Conservation (phyloP, 768 basidiomycete genomes). For the Kwoniella europaea region DNA sequence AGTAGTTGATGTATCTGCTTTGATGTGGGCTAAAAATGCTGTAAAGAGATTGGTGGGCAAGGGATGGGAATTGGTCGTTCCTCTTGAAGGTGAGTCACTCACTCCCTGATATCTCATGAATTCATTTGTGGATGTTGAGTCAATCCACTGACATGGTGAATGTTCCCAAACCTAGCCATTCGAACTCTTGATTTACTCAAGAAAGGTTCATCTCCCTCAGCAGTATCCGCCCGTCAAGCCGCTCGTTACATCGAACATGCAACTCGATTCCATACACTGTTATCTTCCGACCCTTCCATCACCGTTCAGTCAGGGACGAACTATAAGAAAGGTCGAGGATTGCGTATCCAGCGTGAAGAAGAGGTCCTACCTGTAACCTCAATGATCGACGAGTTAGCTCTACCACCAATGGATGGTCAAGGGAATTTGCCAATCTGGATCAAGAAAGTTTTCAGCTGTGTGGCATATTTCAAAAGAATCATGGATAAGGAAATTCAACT, state of each 20-base stretch:
- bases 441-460: conserved; percentile 26
- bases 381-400: conserved; percentile 35
- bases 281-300: conserved; percentile 42
- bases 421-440: conserved; percentile 31
- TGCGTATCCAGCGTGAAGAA: conserved; percentile 42
- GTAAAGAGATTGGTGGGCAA: conserved; percentile 82
- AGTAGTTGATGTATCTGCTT: conserved; percentile 51
- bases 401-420: conserved; percentile 32
- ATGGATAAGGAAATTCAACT: conserved; percentile 16
- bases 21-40: conserved; percentile 50
- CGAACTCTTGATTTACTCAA: conserved; percentile 91
- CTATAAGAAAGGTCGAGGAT: conserved; percentile 45
- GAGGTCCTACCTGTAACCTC: conserved; percentile 28
- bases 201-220: conserved; percentile 79
- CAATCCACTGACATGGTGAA: no score
- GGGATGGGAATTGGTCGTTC: conserved; percentile 77
- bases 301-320: conserved; percentile 35
- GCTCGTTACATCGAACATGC: conserved; percentile 77
- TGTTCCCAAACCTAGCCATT: conserved; percentile 65
- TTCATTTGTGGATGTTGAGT: neutral
- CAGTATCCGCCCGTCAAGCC: conserved; percentile 81
- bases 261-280: conserved; percentile 35
- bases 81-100: conserved; percentile 75
- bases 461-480: conserved; percentile 24
- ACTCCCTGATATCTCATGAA: neutral